Base-by-base conservation (phyloP, 495 filamentous ascomycete species). In the Penicillium paxilli region DNA sequence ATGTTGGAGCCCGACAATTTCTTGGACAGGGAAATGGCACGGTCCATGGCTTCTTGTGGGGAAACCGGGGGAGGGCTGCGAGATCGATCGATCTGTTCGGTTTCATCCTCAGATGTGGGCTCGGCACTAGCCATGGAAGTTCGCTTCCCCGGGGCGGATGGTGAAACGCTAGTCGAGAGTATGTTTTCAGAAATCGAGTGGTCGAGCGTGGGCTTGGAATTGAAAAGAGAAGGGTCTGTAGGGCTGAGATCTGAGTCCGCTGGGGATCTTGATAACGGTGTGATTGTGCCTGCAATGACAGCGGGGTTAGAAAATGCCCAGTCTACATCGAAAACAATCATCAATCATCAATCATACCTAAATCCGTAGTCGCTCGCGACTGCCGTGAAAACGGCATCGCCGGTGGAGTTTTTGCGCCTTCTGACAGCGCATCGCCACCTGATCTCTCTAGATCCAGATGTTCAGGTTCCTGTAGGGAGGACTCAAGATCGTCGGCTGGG, bases 1-100 rank as follows among this genome's bases (percentile, higher is more conserved):
- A 98, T 98, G 64, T 98, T 97, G 24, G 91, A 94, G 1, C 80
- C 82, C 20, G 88, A 88, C 10, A 98, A 77, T 66, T 95, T 90
- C 65, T 92, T 88, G 19, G 92, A 96, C 5, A 98, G 77, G 16
- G 88, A 83, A 51, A 89, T 84, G 5, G 94, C 95, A 51, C 95
- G 85, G 37, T 87, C 83, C 37, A 94, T 80, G 20, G 94, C 92
- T 58, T 94, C 91, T 53, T 80, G 74, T 0, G 82, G 78, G 1
- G 87, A 83, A n/a, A 93, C 57, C 2, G 85, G 88, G 5, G 90
- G 90, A 3, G 91, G 91, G 65, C 90, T 96, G 28, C 78, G 73
- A 0, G 91, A 87, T 52, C 85, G 59, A 14, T 35, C 23, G 23
- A 11, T 20, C 16, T 41, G 58, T 16, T 58, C 47, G 5, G 10